Evolutionary conservation across 495 filamentous ascomycete species (phyloP).

Genomic region (Haplographium delicatum): DNA sequence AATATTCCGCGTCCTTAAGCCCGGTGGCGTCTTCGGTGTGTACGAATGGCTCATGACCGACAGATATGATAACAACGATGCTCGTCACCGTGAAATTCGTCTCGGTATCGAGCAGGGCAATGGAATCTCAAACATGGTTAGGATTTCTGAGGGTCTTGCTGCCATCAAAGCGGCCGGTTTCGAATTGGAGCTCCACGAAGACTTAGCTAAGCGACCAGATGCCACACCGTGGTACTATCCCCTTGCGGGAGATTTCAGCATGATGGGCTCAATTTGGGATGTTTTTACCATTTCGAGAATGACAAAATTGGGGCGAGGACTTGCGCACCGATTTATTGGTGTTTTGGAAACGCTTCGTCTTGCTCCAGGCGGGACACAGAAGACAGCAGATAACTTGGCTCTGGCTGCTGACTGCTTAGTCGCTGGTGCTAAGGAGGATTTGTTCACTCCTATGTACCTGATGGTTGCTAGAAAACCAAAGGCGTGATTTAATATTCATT

Average conservation of each 20-base stretch:
- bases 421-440: conserved; percentile 81
- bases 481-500: not conserved
- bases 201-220: conserved; percentile 79
- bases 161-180: conserved; percentile 91
- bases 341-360: conserved; percentile 68
- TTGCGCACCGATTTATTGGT: conserved; percentile 77
- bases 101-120: conserved; percentile 95
- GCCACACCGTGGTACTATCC: conserved; percentile 92
- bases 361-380: conserved; percentile 82
- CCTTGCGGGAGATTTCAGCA: conserved; percentile 69
- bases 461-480: conserved; percentile 90
- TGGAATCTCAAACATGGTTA: conserved; percentile 98
- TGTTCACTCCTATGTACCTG: conserved; percentile 99
- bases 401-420: conserved; percentile 82
- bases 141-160: conserved; percentile 70
- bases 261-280: conserved; percentile 76
- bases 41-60: conserved; percentile 99
- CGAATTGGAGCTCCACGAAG: conserved; percentile 78
- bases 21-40: conserved; percentile 91
- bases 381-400: conserved; percentile 88
- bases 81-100: conserved; percentile 83
- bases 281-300: conserved; percentile 81
- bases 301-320: conserved; percentile 75
- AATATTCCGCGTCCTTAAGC: conserved; percentile 94
- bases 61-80: conserved; percentile 83